phyloP scores from a whole-genome alignment of 306 rosid species.

The Cicer arietinum region DNA sequence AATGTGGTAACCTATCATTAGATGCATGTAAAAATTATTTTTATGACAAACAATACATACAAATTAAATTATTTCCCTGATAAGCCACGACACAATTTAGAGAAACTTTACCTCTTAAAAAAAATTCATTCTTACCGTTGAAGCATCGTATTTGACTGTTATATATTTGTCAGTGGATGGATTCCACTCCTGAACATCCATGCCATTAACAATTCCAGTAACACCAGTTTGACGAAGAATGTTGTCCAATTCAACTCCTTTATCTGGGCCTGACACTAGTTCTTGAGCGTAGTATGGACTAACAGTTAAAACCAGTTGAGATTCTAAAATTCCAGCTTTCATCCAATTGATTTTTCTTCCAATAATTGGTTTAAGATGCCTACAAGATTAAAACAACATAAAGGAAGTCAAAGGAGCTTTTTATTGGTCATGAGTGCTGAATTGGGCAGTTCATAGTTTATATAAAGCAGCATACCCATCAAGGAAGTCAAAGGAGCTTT shows the following conservation, averaged over 20 bases:
- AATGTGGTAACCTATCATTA: no score
- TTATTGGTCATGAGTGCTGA: neutral
- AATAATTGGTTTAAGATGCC: conserved; percentile 62
- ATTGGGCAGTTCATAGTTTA: neutral
- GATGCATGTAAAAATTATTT: no score
- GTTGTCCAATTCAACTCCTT: conserved; percentile 73
- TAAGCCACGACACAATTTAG: conserved; percentile 22
- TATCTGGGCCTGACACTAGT: conserved; percentile 64
- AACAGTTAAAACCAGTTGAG: conserved; percentile 66
- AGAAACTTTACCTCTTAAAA: neutral
- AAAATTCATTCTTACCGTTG: conserved; percentile 56
- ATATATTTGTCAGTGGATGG: conserved; percentile 71
- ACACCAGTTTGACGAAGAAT: conserved; percentile 56
- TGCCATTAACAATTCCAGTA: conserved; percentile 77
- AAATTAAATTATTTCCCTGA: neutral
- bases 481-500: conserved; percentile 78
- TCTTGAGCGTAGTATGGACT: conserved; percentile 81
- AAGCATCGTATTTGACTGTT: conserved; percentile 58
- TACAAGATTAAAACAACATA: conserved; percentile 42
- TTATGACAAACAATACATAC: no score
- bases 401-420: conserved; percentile 14
- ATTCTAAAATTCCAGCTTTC: conserved; percentile 77
- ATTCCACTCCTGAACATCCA: conserved; percentile 95
- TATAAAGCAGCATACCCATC: conserved; percentile 66
- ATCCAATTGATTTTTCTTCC: conserved; percentile 87